Evolutionary conservation across 208 protist species (phyloP), one percentile per base, ranked within the genome.

Genomic region (Leishmania martiniquensis): DNA sequence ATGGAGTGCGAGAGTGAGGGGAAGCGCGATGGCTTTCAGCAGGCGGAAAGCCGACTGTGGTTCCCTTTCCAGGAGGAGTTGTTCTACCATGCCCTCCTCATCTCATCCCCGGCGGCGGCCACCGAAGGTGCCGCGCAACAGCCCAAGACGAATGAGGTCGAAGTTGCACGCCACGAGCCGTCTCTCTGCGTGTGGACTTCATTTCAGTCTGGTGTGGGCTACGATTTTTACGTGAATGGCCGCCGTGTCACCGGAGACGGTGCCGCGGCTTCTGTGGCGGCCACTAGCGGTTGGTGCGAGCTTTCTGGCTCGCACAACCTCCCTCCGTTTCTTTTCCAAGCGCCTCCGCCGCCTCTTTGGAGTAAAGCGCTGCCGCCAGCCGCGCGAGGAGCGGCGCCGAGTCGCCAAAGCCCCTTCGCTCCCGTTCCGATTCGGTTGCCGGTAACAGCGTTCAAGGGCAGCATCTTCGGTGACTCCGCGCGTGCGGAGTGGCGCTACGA

Each of bases 41-140:
- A n/a, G 37, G 82, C 89, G 20, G 86, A 95, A 47, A 78, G 83
- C 71, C 69, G 73, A 9, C 66, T 95, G 83, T 95, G 91, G 91
- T 77, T 74, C 32, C 80, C 70, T 22, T 37, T 95, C 75, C 89
- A 93, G 73, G 39, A 76, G 15, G 72, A 80, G n/a, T 90, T 90
- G 54, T 13, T 62, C 0, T 76, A 84, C 45, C 80, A 75, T 54
- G 34, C 69, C 2, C 68, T 57, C 60, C 22, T 73, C 54, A 37
- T 76, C 25, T 65, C 39, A n/a, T 20, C 39, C 42, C 29, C 63
- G 6, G 42, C 13, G 17, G 42, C 13, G 17, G 39, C 42, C 39
- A 49, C 63, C 10, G 25, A 37, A 69, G 63, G 42, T 69, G 25
- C 6, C 25, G 1, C 22, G 32, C 42, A 49, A 69, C 63, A 3